phyloP scores from a whole-genome alignment of 2,329 filamentous ascomycete species.

The Nemania sp. region DNA sequence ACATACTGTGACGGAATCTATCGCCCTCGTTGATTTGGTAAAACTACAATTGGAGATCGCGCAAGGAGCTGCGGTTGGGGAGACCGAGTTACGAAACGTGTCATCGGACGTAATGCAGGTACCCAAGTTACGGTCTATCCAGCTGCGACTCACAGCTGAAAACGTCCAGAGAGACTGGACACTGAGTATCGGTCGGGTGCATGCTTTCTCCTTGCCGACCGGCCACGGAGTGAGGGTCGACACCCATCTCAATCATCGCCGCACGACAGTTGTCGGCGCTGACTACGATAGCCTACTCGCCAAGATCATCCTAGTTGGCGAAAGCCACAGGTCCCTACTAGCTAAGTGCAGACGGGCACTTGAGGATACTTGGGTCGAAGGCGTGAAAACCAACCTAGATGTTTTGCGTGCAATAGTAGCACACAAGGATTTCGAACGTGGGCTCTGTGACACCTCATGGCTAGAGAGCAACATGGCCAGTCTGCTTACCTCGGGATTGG shows the following conservation, averaged over 20 bases:
- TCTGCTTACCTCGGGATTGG: constrained; percentile 8
- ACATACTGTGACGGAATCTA: constrained; percentile 72
- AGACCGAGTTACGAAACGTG: constrained; percentile 12
- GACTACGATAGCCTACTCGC: constrained; percentile 26
- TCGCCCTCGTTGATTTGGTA: constrained; percentile 23
- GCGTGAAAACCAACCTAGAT: constrained; percentile 23
- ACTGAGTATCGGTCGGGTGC: constrained; percentile 22
- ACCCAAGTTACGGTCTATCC: constrained; percentile 16
- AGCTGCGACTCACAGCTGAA: constrained; percentile 25
- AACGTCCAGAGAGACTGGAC: constrained; percentile 24
- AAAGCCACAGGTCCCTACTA: background rate
- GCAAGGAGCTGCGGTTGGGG: constrained; percentile 10
- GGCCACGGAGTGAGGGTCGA: constrained; percentile 24
- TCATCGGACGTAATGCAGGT: constrained; percentile 1
- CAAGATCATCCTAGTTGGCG: constrained; percentile 22
- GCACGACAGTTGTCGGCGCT: constrained; percentile 4
- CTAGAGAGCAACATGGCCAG: constrained; percentile 16
- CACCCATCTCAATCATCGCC: constrained; percentile 20
- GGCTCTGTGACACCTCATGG: constrained; percentile 24
- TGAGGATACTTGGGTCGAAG: constrained; percentile 20
- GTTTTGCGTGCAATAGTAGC: constrained; percentile 22
- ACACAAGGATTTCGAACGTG: constrained; percentile 14
- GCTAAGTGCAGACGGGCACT: constrained; percentile 24
- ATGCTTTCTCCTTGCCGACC: constrained; percentile 16
- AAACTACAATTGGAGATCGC: constrained; percentile 24